Base-by-base conservation (phyloP, 2,329 filamentous ascomycete genomes). In the Aspergillus chevalieri region DNA sequence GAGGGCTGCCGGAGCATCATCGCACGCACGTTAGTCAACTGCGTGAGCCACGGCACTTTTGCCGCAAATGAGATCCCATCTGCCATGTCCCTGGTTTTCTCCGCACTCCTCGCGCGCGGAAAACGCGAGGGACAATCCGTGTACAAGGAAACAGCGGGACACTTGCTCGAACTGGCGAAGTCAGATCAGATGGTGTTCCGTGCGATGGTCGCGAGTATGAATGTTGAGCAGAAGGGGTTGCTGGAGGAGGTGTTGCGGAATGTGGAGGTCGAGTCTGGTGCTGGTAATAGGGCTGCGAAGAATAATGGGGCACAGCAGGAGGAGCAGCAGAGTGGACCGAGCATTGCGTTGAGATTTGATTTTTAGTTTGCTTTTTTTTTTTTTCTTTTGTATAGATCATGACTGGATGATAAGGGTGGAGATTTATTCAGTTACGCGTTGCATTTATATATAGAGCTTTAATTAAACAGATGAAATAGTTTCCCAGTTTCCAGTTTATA, bases 331-430 rank as follows among this genome's bases (percentile, higher is more conserved):
- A 74, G 69, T 41, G 74, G 77, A 68, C 93, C 93, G 10, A 93
- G 77, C 55, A 98, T 98, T 77, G 89, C 89, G 47, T 71, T 98
- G 64, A 93, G 94, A 78, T 94, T 97, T 87, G 79, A 95, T 68
- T 97, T 98, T 78, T 88, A 55, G 15, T 22, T 7, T 14, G 8
- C 3, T 26, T 26, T 12, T 7, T 26, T 26, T 12, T 30, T 0
- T 12, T 30, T 4, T 12, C 4, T 3, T 30, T 30, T 30, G 26
- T 30, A 30, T 30, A 30, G 10, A 30, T 30, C 26, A 12, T 12
- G 26, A 30, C 9, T 12, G 9, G 26, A 30, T 30, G 26, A 12
- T 30, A 9, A 7, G 12, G 24, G 12, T 12, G 24, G 24, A 26
- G 7, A 26, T 10, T 9, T 12, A 12, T 30, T 30, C 26, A 30